Percentiles rank a stretch among this genome's conserved stretches.
Evolutionary conservation across 192 early-diverging fungal genomes (phyloP).

Genomic region (Cladochytrium replicatum): DNA sequence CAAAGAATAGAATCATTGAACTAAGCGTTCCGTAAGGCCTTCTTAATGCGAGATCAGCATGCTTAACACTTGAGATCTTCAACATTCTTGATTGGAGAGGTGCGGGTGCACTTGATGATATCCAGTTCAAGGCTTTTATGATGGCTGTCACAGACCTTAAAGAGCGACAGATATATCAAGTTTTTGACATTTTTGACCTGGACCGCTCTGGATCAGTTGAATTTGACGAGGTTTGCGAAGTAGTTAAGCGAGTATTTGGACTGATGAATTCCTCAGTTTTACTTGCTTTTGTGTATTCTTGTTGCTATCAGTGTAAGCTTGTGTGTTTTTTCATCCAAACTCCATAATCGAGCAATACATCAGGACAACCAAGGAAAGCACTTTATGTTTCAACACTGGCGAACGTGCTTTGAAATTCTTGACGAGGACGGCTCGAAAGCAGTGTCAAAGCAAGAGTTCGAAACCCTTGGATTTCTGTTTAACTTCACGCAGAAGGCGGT

Average conservation of each 20-base stretch:
- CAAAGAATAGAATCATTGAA: neutral
- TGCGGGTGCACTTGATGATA: slow-evolving; percentile 32
- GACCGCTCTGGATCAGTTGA: slow-evolving; percentile 37
- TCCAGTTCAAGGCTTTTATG: slow-evolving; percentile 31
- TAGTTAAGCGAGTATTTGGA: slow-evolving; percentile 2
- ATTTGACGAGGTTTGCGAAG: slow-evolving; percentile 29
- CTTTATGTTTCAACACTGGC: slow-evolving; percentile 40
- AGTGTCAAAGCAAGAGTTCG: slow-evolving; percentile 31
- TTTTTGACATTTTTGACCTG: slow-evolving; percentile 43
- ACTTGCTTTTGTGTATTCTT: slow-evolving; percentile 36
- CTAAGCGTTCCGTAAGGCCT: slow-evolving; percentile 11
- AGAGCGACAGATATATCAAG: slow-evolving; percentile 24
- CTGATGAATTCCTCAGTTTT: slow-evolving; percentile 16
- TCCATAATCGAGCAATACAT: neutral
- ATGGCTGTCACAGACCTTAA: slow-evolving; percentile 22
- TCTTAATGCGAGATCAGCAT: slow-evolving; percentile 24
- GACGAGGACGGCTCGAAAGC: slow-evolving; percentile 37
- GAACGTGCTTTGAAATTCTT: slow-evolving; percentile 40
- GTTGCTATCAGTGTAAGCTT: slow-evolving; percentile 30
- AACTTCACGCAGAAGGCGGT: slow-evolving; percentile 31
- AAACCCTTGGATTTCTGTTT: slow-evolving; percentile 37
- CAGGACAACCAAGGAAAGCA: slow-evolving; percentile 31
- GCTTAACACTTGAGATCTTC: slow-evolving; percentile 22
- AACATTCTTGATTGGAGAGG: slow-evolving; percentile 29
- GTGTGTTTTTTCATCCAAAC: neutral